Percentiles rank a stretch among this genome's conserved stretches.
These are phyloP conservation scores for Mesostigma viride DNA, from an alignment of 139 green algal genomes.

Conservation along the genomic window DNA sequence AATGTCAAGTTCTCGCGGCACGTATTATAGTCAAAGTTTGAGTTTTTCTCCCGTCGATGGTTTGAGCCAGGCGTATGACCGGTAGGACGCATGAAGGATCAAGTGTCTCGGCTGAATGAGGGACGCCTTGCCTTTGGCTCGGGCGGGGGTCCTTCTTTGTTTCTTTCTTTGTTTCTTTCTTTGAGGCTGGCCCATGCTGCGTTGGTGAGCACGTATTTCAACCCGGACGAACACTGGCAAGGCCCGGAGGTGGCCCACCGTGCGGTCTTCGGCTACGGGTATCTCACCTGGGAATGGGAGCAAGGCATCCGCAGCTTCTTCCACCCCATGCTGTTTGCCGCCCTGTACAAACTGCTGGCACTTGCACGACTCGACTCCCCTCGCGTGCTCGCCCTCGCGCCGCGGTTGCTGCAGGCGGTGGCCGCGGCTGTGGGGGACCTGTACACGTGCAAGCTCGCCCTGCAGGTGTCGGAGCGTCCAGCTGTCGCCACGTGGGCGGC, in stretches of 20 bases:
- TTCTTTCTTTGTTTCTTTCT: too few relatives aligned
- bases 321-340: constrained; percentile 53
- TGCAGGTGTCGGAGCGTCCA: constrained; percentile 13
- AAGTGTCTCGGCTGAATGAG: too few relatives aligned
- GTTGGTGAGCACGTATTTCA: constrained; percentile 38
- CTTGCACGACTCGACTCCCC: not conserved
- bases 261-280: constrained; percentile 56
- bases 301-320: constrained; percentile 36
- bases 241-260: constrained; percentile 50
- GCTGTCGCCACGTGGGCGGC: not conserved
- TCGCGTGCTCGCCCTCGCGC: not conserved
- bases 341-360: constrained; percentile 30
- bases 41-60: too few relatives aligned
- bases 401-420: constrained; percentile 39
- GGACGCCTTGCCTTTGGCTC: too few relatives aligned
- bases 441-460: constrained; percentile 27
- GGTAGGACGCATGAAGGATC: too few relatives aligned
- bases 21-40: too few relatives aligned
- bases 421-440: constrained; percentile 37
- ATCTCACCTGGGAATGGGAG: constrained; percentile 62
- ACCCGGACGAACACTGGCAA: constrained; percentile 68
- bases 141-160: too few relatives aligned
- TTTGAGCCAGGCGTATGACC: too few relatives aligned
- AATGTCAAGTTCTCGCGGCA: too few relatives aligned
- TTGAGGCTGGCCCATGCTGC: constrained; percentile 7